These are phyloP conservation scores for Alternaria gansuensis DNA, from an alignment of 2,329 filamentous ascomycete species.

Conservation along the genomic window DNA sequence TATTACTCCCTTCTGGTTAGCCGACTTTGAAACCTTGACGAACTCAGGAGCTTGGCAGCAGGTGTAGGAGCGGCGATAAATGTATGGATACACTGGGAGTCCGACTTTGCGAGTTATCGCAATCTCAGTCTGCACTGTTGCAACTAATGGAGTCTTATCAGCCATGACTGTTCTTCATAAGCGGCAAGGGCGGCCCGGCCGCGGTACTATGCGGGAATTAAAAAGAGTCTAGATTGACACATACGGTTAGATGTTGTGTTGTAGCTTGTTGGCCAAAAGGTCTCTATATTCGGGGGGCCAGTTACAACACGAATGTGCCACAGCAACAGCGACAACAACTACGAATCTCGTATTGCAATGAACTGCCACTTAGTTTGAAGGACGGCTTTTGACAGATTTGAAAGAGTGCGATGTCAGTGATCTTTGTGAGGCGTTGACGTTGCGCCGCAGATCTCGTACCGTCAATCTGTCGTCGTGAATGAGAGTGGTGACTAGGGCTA, in stretches of 20 bases:
- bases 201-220: background rate
- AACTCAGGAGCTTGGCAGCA: slow-evolving; percentile 33
- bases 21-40: slow-evolving; percentile 20
- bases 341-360: background rate
- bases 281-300: slow-evolving; percentile 1
- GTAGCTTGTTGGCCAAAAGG: slow-evolving; percentile 2
- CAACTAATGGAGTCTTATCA: slow-evolving; percentile 6
- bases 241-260: slow-evolving; percentile 14
- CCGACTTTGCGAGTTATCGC: background rate
- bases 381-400: background rate
- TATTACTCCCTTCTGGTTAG: slow-evolving; percentile 3
- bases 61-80: slow-evolving; percentile 26
- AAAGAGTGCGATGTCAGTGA: background rate
- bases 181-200: background rate
- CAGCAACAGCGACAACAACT: background rate
- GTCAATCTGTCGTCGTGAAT: slow-evolving; percentile 4
- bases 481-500: slow-evolving; percentile 6
- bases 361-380: background rate
- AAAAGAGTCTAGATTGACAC: background rate
- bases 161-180: slow-evolving; percentile 3
- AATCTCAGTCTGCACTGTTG: slow-evolving; percentile 1
- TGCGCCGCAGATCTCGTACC: background rate
- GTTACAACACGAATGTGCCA: slow-evolving; percentile 4
- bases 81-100: slow-evolving; percentile 19
- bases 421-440: slow-evolving; percentile 1